Base-by-base conservation (phyloP, 441 rosid genomes). In the Euphorbia neoarborescens region DNA sequence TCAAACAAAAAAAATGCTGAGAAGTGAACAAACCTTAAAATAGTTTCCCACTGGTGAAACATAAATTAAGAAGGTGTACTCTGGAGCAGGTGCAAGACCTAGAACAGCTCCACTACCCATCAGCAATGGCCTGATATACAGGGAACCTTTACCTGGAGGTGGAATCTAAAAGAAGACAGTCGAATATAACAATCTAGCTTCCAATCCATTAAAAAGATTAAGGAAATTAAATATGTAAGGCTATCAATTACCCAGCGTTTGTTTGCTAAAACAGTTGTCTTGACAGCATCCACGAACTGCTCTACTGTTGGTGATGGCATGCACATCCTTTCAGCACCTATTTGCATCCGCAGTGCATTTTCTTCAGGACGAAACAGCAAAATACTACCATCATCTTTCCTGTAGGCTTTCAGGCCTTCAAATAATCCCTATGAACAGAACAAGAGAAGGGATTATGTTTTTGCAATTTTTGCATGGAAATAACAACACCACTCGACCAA, bases 81-180 rank as follows among this genome's bases (percentile, higher is more conserved):
- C 88, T 32, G 88, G 84, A 17, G 89, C 83, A 19, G 88, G 84
- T 51, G 84, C 80, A 27, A 81, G 57, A 61, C 87, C 84, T n/a
- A 87, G 81, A 53, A 85, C 78, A 40, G 91, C 81, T 72, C 91
- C 89, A 70, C 77, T 87, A 62, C 89, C 88, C 76, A 87, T 69
- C 32, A 87, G 84, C 72, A 85, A 79, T 51, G 87, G 85, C 64
- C 83, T 76, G 53, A 87, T 67, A 61, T 81, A 85, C 66, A 87
- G 71, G 56, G 85, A 75, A 59, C 89, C 87, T 79, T 81, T 87
- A 58, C 85, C 85, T 0, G 77, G 76, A 35, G 89, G 89, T 20
- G 88, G 89, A 35, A 85, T 78, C 88, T 75, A 83, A 68, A 83
- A 79, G 48, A 61, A 69, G 30, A 75, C 17, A 66, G 62, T 12